Evolutionary conservation across 139 green algal genomes (phyloP).

Genomic region (Chlamydomonas urium): DNA sequence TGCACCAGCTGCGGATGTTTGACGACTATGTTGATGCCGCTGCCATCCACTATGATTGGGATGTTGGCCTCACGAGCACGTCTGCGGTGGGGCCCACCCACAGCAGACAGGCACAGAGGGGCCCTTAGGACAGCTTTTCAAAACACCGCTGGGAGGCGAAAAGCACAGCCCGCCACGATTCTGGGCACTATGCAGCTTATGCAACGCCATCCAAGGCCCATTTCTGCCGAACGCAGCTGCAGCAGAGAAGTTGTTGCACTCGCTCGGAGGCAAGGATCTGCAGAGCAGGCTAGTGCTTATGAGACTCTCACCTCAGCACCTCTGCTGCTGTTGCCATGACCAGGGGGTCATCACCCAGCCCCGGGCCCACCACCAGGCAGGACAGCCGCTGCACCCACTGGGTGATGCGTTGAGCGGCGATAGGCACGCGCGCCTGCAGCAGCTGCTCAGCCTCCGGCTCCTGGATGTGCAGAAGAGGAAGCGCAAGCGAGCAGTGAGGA

Average conservation of each 20-base stretch:
- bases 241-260: not conserved
- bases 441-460: no score
- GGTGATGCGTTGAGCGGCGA: no score
- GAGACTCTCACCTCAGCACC: conserved; percentile 29
- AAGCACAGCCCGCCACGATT: conserved; percentile 32
- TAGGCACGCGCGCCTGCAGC: no score
- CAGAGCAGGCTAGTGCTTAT: not conserved
- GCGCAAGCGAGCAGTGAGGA: no score
- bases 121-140: no score
- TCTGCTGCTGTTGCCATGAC: not conserved
- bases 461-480: no score
- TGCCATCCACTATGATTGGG: conserved; percentile 17
- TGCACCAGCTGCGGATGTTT: not conserved
- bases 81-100: no score
- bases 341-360: conserved; percentile 6
- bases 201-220: not conserved
- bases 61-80: not conserved
- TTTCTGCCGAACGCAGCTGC: not conserved
- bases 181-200: not conserved
- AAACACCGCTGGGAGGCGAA: no score
- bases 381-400: conserved; percentile 8
- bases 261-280: not conserved
- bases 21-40: conserved; percentile 12
- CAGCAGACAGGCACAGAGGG: no score
- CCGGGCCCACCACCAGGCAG: conserved; percentile 5